Evolutionary conservation across 306 rosid genomes (phyloP).

Genomic region (Dryas octopetala): DNA sequence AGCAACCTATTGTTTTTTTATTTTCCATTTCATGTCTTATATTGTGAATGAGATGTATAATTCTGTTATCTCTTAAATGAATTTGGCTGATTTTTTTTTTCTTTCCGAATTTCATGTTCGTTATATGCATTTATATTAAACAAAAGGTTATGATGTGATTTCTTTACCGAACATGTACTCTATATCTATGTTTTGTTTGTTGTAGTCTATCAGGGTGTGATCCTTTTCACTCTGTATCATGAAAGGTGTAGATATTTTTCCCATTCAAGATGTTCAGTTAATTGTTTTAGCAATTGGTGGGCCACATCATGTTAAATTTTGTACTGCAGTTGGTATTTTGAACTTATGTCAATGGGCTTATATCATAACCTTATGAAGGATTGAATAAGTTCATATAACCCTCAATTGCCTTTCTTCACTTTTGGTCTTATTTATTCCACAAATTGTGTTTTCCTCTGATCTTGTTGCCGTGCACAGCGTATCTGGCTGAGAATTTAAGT

Average conservation of each 20-base stretch:
- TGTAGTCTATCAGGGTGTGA: not conserved
- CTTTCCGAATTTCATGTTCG: not conserved
- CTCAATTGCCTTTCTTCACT: not conserved
- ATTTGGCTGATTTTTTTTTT: not conserved
- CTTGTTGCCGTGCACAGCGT: constrained; percentile 19
- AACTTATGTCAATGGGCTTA: not conserved
- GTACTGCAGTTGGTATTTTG: not conserved
- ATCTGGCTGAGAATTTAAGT: not conserved
- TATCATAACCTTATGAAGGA: constrained; percentile 12
- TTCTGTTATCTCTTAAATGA: not conserved
- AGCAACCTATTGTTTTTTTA: not conserved
- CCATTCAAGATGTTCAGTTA: not conserved
- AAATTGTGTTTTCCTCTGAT: constrained; percentile 19
- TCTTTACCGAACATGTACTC: not conserved
- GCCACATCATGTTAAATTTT: not conserved
- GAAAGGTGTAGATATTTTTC: not conserved
- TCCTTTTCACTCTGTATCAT: not conserved
- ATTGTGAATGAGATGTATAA: not conserved
- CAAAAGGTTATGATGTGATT: not conserved
- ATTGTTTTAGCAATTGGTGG: not conserved
- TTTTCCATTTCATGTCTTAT: not conserved
- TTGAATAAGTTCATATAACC: constrained; percentile 4
- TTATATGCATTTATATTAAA: not conserved
- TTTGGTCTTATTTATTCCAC: constrained; percentile 9
- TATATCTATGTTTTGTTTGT: not conserved